Base-by-base conservation (phyloP, 1,284 basidiomycete genomes). In the Malassezia restricta region DNA sequence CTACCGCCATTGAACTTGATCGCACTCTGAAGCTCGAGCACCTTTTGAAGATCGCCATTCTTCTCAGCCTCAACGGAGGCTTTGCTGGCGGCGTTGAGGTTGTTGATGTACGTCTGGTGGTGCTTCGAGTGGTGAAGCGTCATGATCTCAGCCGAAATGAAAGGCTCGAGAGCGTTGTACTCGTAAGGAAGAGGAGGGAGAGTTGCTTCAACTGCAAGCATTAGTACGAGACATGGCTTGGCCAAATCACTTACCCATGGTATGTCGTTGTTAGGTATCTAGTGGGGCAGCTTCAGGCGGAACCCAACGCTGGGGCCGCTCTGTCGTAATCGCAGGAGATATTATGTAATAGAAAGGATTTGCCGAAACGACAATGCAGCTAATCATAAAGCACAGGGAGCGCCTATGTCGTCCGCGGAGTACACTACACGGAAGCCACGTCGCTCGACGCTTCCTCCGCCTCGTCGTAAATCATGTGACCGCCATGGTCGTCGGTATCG, bases 61-160 rank as follows among this genome's bases (percentile, higher is more conserved):
- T 83, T 74, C 50, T 73, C 62, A 62, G 82, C 82, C 53, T 81
- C 77, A 67, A 79, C 78, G 71, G 87, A 87, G 27, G 83, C 78
- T 71, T 87, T 83, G 76, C 95, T 91, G 35, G 90, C 88, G 24
- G 88, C 82, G 63, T 72, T 71, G 37, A 66, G 64, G 58, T 64
- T 63, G 58, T 58, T 66, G 43, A 65, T 63, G 63, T 71, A 70
- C 46, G 66, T 59, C 61, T 71, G 86, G 76, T 96, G 92, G 74
- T 98, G 92, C 79, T 90, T 92, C 65, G 82, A 82, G 79, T 98
- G 91, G 76, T 98, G 92, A 57, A 96, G 80, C 55, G 64, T 65
- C 63, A 66, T 64, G 59, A 67, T 67, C 76, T 87, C 78, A 67
- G 78, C 75, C 27, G 81, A 83, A 77, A 90, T 88, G 75, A 82